Evolutionary conservation across 2,329 filamentous ascomycete species (phyloP), one percentile per base, ranked within the genome.

Genomic region (Aureobasidium vineae): DNA sequence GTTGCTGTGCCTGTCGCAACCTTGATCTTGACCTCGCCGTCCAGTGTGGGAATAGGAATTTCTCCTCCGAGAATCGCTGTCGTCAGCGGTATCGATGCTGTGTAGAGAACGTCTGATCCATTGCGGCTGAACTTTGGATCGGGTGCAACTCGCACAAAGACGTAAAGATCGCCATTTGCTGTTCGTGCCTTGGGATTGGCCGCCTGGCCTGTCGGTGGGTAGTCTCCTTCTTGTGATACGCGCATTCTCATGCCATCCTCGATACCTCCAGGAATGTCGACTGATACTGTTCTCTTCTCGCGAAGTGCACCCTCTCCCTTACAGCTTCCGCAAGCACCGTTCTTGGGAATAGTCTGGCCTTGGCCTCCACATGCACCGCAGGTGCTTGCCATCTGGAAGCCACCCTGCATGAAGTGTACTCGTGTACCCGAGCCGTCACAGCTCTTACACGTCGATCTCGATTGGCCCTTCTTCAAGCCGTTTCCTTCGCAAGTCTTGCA

Each of bases 211-310:
- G 91, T 94, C 10, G 88, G 82, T 26, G 95, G 90, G 19, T 91
- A 89, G 74, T 99, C 94, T 70, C 95, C 95, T 74, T 96, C 92
- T 31, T 90, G 90, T 67, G 88, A 86, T 33, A 99, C 86, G 63
- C 91, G 86, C 73, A 99, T 80, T 66, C 92, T 87, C 94, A 98
- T 98, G 65, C 94, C 93, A 76, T 99, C 94, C 76, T 98, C 95
- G 38, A 99, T 92, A 70, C 95, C 95, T 26, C 90, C 92, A 1
- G 95, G 95, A 53, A 99, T 97, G 72, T 98, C 93, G 50, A 99
- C 85, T 33, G 86, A 90, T 59, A 99, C 88, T 0, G 90, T 91
- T 80, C 91, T 92, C 69, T 88, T 85, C 73, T 97, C 91, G 71
- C 92, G 85, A 41, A 92, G 85, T 19, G 96, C 93, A 53, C 95